These are phyloP conservation scores for Yamadazyma ubonensis DNA, from an alignment of 805 yeast species.

Conservation along the genomic window DNA sequence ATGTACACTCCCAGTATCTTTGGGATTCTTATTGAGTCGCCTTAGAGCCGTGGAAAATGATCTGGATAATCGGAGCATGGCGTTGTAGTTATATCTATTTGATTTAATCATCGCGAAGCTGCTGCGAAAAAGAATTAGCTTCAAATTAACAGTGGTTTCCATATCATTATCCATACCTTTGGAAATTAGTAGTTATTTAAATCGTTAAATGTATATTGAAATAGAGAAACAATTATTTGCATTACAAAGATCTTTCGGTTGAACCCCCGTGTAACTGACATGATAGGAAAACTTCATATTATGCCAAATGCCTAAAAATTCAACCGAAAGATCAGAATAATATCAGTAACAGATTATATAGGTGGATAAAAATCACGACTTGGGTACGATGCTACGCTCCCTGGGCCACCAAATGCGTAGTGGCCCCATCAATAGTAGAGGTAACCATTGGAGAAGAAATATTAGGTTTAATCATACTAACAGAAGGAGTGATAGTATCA, in stretches of 20 bases:
- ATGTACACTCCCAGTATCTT: constrained; percentile 28
- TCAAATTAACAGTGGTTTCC: neutral
- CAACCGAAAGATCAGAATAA: constrained; percentile 16
- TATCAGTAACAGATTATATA: constrained; percentile 2
- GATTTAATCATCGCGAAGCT: neutral
- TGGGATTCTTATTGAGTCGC: constrained; percentile 5
- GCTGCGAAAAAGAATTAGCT: constrained; percentile 1
- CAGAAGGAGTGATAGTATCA: constrained; percentile 2
- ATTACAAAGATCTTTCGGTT: constrained; percentile 15
- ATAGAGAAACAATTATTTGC: no score
- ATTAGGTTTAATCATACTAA: constrained; percentile 1
- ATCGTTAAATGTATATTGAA: no score
- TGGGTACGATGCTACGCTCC: constrained; percentile 15
- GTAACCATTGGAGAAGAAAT: neutral
- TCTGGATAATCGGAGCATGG: constrained; percentile 6
- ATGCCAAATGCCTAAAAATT: constrained; percentile 19
- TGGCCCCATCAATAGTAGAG: constrained; percentile 3
- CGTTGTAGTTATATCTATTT: no score
- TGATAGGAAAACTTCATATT: constrained; percentile 15
- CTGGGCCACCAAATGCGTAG: constrained; percentile 11
- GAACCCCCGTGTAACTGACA: constrained; percentile 20
- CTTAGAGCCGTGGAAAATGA: constrained; percentile 1
- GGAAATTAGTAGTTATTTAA: no score
- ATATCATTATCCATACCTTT: no score
- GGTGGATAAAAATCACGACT: constrained; percentile 1